These are phyloP conservation scores for Nepenthes gracilis DNA, from an alignment of 148 eudicot genomes.

Conservation along the genomic window DNA sequence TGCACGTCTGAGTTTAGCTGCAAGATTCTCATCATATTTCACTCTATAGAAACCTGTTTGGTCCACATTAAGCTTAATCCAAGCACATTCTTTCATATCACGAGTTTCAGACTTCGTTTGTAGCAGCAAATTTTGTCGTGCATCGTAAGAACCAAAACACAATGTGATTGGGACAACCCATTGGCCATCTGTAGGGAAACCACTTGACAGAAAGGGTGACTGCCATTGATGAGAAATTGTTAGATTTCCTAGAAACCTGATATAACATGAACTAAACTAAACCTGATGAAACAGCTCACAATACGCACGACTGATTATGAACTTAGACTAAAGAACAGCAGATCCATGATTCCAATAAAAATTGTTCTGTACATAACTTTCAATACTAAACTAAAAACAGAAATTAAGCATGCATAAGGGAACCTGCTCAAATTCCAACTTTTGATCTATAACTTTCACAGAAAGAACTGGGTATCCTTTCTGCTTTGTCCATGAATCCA, in stretches of 20 bases:
- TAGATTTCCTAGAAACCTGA: constrained; percentile 1
- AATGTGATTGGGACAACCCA: constrained; percentile 93
- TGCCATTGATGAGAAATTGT: constrained; percentile 19
- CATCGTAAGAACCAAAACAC: constrained; percentile 70
- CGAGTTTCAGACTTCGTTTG: constrained; percentile 50
- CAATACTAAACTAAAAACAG: not conserved
- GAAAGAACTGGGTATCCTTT: constrained; percentile 91
- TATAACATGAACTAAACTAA: not conserved
- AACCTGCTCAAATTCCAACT: constrained; percentile 81
- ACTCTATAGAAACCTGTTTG: constrained; percentile 91
- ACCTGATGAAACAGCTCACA: too few relatives aligned
- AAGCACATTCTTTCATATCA: constrained; percentile 39
- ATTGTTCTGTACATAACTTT: not conserved
- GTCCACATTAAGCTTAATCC: constrained; percentile 88
- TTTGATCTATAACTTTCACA: constrained; percentile 52
- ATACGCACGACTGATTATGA: too few relatives aligned
- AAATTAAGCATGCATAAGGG: not conserved
- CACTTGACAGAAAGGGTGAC: constrained; percentile 76
- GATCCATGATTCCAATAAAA: too few relatives aligned
- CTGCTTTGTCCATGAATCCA: constrained; percentile 96
- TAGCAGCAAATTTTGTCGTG: constrained; percentile 49
- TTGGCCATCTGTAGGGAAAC: constrained; percentile 60
- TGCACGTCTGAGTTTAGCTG: constrained; percentile 60
- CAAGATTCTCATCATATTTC: constrained; percentile 76
- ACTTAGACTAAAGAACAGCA: too few relatives aligned